Base-by-base conservation (phyloP, 805 yeast species). In the Candida schatavii region DNA sequence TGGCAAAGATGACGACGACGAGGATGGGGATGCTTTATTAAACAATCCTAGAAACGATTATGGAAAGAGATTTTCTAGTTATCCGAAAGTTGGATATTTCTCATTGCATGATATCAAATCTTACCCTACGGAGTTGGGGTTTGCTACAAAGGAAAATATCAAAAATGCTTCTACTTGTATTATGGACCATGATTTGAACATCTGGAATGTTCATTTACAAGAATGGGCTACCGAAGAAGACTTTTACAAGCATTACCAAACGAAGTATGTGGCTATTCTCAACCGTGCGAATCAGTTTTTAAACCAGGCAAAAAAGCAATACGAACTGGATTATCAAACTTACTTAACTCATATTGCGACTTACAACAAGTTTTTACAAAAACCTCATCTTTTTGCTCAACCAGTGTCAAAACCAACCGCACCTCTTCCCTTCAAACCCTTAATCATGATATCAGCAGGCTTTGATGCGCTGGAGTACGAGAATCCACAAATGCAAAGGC, bases 381-480 rank as follows among this genome's bases (percentile, higher is more conserved):
- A 63, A 46, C 66, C 68, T 2, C 65, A 61, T 43, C 46, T 60
- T 33, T 59, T 51, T 43, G 50, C 47, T 32, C 61, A 52, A 36
- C 56, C 64, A 9, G 43, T 59, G 10, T 40, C 43, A 14, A 56
- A 64, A 44, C 72, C 70, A 18, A 45, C 39, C 2, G 64, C 70
- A 4, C 74, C 73, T 4, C 62, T 56, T 5, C 60, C 65, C 0
- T 68, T 65, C 51, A 68, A 66, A 45, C 73, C 76, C 9, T 50
- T 86, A 45, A 77, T 88, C 2, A 74, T 83, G n/a, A 71, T 87
- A 1, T 85, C 95, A 34, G 90, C 95, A 0, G 96, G 96, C 2
- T 88, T 87, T 57, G 96, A 87, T 63, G 95, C 93, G 2, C 80
- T 86, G 14, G 96, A 87, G 56, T 82, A 76, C 59, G 96, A 87